Conservation (phyloP, 2,329 filamentous ascomycete species). For the Acrocalymma vagum region DNA sequence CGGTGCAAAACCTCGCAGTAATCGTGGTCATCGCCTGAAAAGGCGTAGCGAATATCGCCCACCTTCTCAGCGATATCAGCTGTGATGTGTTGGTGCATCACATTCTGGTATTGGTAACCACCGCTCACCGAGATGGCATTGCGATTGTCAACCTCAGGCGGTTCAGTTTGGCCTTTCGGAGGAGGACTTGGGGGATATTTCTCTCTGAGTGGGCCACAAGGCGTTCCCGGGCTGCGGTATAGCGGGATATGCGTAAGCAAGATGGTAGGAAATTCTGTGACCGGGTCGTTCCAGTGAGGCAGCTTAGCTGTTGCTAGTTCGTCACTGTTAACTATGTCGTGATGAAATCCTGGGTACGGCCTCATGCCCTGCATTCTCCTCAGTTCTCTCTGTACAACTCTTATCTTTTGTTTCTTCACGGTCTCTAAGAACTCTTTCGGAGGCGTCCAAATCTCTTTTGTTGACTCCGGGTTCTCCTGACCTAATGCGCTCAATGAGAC, state of each 20-base stretch:
- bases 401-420: conserved; percentile 71
- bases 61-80: conserved; percentile 77
- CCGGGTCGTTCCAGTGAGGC: conserved; percentile 48
- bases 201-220: conserved; percentile 88
- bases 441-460: conserved; percentile 75
- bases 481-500: conserved; percentile 84
- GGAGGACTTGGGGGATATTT: conserved; percentile 77
- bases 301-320: conserved; percentile 44
- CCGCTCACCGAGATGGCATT: conserved; percentile 80
- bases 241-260: conserved; percentile 91
- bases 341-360: conserved; percentile 64
- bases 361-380: conserved; percentile 68
- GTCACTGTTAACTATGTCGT: conserved; percentile 67
- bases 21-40: conserved; percentile 97
- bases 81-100: conserved; percentile 80
- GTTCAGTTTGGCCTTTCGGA: conserved; percentile 63
- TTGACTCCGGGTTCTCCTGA: conserved; percentile 59
- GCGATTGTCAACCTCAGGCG: conserved; percentile 69
- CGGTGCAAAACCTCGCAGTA: conserved; percentile 91
- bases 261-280: conserved; percentile 81
- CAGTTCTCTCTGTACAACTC: conserved; percentile 74
- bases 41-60: conserved; percentile 84
- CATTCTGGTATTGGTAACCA: conserved; percentile 98
- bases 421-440: conserved; percentile 77
- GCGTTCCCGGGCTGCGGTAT: conserved; percentile 81